Conservation (phyloP, 176 grass and related monocot genomes). For the Ananas comosus region DNA sequence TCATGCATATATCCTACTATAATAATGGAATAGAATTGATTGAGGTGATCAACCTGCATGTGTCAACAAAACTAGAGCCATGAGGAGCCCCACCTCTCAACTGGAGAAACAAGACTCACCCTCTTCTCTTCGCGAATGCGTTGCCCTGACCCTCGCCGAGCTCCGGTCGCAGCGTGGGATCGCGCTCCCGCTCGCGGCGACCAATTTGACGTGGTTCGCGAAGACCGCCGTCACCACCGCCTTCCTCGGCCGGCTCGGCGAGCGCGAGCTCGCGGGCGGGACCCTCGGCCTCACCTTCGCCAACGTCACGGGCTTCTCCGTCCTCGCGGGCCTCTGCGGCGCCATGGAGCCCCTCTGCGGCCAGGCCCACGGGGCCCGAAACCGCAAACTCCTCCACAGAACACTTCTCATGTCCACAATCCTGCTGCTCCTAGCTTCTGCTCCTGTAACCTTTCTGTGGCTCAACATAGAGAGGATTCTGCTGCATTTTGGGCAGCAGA, state of each 20-base stretch:
- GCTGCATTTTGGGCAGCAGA: slow-evolving; percentile 50
- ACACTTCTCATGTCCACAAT: slow-evolving; percentile 53
- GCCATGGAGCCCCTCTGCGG: slow-evolving; percentile 96
- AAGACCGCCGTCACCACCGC: slow-evolving; percentile 60
- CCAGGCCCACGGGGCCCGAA: slow-evolving; percentile 77
- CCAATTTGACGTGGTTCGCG: slow-evolving; percentile 81
- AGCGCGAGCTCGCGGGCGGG: slow-evolving; percentile 62
- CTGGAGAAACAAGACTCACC: neutral
- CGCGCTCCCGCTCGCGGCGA: slow-evolving; percentile 55
- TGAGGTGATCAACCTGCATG: too few species aligned
- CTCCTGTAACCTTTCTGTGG: slow-evolving; percentile 67
- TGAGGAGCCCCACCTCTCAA: neutral
- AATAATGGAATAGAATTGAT: too few species aligned
- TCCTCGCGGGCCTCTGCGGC: slow-evolving; percentile 58
- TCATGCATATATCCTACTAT: too few species aligned
- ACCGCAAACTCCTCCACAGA: slow-evolving; percentile 48
- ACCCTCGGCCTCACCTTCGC: slow-evolving; percentile 81
- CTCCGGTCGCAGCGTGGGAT: slow-evolving; percentile 53
- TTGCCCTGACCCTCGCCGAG: slow-evolving; percentile 20
- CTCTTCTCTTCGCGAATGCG: neutral
- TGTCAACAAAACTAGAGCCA: neutral
- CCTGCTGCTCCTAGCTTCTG: slow-evolving; percentile 43
- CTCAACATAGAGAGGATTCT: slow-evolving; percentile 57
- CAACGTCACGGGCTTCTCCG: slow-evolving; percentile 78
- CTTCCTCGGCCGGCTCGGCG: slow-evolving; percentile 71